Conservation (phyloP, 2,329 filamentous ascomycete genomes). For the Blastomyces emzantsi region DNA sequence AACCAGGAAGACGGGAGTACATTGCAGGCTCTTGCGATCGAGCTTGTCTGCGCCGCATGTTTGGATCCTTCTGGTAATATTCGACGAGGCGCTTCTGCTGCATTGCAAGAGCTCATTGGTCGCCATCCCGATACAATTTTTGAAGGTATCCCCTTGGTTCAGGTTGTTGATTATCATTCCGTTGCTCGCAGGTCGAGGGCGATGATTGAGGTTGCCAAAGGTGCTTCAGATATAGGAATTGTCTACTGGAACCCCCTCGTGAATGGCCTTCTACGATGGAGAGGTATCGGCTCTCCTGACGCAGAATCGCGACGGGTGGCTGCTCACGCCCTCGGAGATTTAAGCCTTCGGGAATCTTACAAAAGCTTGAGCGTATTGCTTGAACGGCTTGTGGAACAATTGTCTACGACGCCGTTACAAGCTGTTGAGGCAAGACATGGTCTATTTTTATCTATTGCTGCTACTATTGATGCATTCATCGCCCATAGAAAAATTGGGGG, state of each 20-base stretch:
- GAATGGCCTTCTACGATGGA: constrained; percentile 68
- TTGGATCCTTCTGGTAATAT: constrained; percentile 92
- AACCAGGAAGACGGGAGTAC: constrained; percentile 36
- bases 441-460: constrained; percentile 34
- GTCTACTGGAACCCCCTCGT: constrained; percentile 61
- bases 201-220: constrained; percentile 64
- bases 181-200: constrained; percentile 81
- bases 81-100: constrained; percentile 81
- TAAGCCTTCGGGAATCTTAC: constrained; percentile 29
- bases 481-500: constrained; percentile 16
- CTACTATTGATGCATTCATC: constrained; percentile 30
- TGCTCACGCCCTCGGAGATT: constrained; percentile 56
- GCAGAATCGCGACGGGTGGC: constrained; percentile 62
- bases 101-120: constrained; percentile 86
- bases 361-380: constrained; percentile 26
- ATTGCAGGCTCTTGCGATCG: constrained; percentile 68
- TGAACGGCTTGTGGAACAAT: constrained; percentile 26
- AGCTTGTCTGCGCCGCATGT: constrained; percentile 72
- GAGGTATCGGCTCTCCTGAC: constrained; percentile 76
- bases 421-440: constrained; percentile 39
- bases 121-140: constrained; percentile 78
- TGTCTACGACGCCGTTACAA: constrained; percentile 31
- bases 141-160: constrained; percentile 76
- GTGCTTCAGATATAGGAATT: constrained; percentile 55
- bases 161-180: constrained; percentile 84